phyloP scores from a whole-genome alignment of 768 basidiomycete species.

The Lactarius quietus region DNA sequence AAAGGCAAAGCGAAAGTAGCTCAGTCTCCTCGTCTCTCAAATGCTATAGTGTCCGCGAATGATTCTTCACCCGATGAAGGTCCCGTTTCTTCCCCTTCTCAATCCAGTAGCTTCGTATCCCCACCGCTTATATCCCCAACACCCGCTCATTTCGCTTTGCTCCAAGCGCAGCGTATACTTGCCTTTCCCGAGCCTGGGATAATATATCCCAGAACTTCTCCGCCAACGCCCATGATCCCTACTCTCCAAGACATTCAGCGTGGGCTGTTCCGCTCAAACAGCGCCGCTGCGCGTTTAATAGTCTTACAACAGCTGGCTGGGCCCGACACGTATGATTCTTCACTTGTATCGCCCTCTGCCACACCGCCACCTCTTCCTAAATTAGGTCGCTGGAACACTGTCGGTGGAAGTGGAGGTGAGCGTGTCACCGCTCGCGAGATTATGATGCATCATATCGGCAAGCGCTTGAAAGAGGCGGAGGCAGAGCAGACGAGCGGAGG shows the following conservation, averaged over 20 bases:
- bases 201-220: slow-evolving; percentile 62
- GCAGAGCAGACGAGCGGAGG: slow-evolving; percentile 57
- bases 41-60: slow-evolving; percentile 44
- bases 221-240: slow-evolving; percentile 67
- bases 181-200: slow-evolving; percentile 49
- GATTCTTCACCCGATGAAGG: slow-evolving; percentile 65
- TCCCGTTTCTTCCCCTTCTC: slow-evolving; percentile 33
- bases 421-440: slow-evolving; percentile 67
- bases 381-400: slow-evolving; percentile 67
- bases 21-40: slow-evolving; percentile 45
- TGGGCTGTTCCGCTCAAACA: slow-evolving; percentile 85
- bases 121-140: slow-evolving; percentile 50
- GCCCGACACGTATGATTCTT: slow-evolving; percentile 56
- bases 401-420: slow-evolving; percentile 78
- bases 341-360: slow-evolving; percentile 44
- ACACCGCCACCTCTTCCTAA: slow-evolving; percentile 47
- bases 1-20: slow-evolving; percentile 41
- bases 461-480: slow-evolving; percentile 57
- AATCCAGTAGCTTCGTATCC: slow-evolving; percentile 8
- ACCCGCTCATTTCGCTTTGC: slow-evolving; percentile 47
- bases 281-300: slow-evolving; percentile 71
- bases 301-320: slow-evolving; percentile 86
- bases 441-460: slow-evolving; percentile 61
- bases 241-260: slow-evolving; percentile 75
- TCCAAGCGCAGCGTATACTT: slow-evolving; percentile 23